Conservation (phyloP, 2,329 filamentous ascomycete genomes). For the Nigrospora osmanthi region DNA sequence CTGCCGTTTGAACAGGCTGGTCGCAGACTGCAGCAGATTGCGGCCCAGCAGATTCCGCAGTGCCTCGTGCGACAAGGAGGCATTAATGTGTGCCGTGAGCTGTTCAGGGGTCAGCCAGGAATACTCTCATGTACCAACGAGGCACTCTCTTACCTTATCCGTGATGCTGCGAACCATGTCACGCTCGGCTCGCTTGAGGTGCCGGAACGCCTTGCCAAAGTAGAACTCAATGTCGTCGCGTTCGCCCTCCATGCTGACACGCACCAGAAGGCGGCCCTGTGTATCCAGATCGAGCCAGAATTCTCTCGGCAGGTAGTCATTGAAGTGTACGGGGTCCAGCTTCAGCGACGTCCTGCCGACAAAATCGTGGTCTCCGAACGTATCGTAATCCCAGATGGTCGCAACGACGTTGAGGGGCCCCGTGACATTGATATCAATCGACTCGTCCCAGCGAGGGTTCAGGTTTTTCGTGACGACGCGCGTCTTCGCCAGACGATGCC, state of each 20-base stretch:
- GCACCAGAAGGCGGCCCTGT: slow-evolving; percentile 78
- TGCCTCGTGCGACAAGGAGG: slow-evolving; percentile 77
- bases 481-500: slow-evolving; percentile 92
- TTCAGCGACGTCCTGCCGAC: slow-evolving; percentile 95
- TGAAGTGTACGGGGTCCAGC: slow-evolving; percentile 94
- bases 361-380: slow-evolving; percentile 94
- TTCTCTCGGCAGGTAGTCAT: slow-evolving; percentile 89
- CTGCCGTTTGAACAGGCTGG: slow-evolving; percentile 36
- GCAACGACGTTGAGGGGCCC: slow-evolving; percentile 90
- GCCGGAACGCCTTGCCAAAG: slow-evolving; percentile 93
- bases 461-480: slow-evolving; percentile 84
- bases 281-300: slow-evolving; percentile 98
- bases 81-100: slow-evolving; percentile 89
- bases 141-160: slow-evolving; percentile 64
- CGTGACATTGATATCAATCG: slow-evolving; percentile 88
- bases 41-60: slow-evolving; percentile 67
- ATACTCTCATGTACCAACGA: background rate
- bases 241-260: slow-evolving; percentile 98
- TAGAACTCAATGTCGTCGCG: slow-evolving; percentile 98
- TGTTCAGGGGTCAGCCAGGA: slow-evolving; percentile 24
- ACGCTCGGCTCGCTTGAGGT: slow-evolving; percentile 88
- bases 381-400: slow-evolving; percentile 98
- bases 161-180: slow-evolving; percentile 98
- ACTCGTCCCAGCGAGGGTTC: slow-evolving; percentile 95
- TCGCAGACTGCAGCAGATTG: slow-evolving; percentile 35